A percentile compares a stretch with the other conserved stretches of the same genome.
These are phyloP conservation scores for Epichloe sylvatica DNA, from an alignment of 2,329 filamentous ascomycete species.

Conservation along the genomic window DNA sequence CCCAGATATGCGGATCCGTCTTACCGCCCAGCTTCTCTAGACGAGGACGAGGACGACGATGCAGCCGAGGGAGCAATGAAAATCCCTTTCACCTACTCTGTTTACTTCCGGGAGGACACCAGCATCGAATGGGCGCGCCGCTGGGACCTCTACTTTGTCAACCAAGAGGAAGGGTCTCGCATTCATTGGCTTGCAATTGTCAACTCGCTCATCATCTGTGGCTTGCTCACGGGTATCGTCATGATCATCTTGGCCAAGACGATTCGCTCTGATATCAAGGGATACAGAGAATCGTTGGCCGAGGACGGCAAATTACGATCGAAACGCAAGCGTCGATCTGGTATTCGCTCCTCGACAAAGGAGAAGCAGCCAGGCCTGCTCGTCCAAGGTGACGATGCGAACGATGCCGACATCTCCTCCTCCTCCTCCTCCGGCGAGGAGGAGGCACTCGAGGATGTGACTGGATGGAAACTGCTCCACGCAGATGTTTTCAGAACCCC, in stretches of 20 bases:
- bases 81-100: constrained; percentile 77
- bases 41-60: constrained; percentile 36
- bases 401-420: constrained; percentile 37
- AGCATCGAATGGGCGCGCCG: constrained; percentile 68
- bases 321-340: constrained; percentile 33
- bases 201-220: constrained; percentile 75
- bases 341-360: constrained; percentile 9
- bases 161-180: constrained; percentile 66
- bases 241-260: constrained; percentile 71
- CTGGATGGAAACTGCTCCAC: constrained; percentile 79
- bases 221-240: constrained; percentile 63
- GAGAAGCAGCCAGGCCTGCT: constrained; percentile 51
- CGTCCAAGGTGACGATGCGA: constrained; percentile 41
- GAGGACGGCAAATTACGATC: constrained; percentile 51
- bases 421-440: constrained; percentile 32
- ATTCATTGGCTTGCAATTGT: constrained; percentile 83
- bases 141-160: constrained; percentile 84
- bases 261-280: constrained; percentile 64
- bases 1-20: constrained; percentile 43
- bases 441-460: constrained; percentile 59
- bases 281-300: constrained; percentile 48
- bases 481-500: constrained; percentile 78
- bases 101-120: constrained; percentile 76
- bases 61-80: constrained; percentile 54
- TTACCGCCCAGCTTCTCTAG: constrained; percentile 31